These are phyloP conservation scores for Cercophora samala DNA, from an alignment of 495 filamentous ascomycete genomes.

Conservation along the genomic window DNA sequence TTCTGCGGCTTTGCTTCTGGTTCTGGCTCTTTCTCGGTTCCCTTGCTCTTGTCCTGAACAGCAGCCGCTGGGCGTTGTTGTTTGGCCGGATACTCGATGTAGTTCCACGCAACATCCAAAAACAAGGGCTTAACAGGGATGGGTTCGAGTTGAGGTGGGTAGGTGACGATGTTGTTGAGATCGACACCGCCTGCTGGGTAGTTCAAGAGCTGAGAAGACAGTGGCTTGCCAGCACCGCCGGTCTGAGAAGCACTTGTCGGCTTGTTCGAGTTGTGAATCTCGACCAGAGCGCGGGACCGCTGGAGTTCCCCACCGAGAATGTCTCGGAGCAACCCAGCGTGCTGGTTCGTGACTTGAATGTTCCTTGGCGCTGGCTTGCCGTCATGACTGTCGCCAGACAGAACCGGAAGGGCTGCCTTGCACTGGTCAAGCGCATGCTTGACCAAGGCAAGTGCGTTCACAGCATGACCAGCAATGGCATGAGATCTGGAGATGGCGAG, in stretches of 20 bases:
- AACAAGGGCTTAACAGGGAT: slow-evolving; percentile 95
- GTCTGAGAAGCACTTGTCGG: slow-evolving; percentile 26
- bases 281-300: slow-evolving; percentile 76
- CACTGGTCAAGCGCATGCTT: slow-evolving; percentile 62
- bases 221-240: slow-evolving; percentile 39
- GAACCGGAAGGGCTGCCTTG: slow-evolving; percentile 36
- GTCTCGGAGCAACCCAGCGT: slow-evolving; percentile 54
- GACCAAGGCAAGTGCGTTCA: slow-evolving; percentile 81
- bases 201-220: slow-evolving; percentile 70
- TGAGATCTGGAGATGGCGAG: slow-evolving; percentile 85
- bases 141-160: slow-evolving; percentile 76
- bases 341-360: slow-evolving; percentile 58
- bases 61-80: slow-evolving; percentile 8
- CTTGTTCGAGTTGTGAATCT: slow-evolving; percentile 61
- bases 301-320: slow-evolving; percentile 65
- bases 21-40: slow-evolving; percentile 35
- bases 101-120: slow-evolving; percentile 97
- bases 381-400: slow-evolving; percentile 32
- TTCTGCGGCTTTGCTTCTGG: slow-evolving; percentile 52
- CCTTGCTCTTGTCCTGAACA: not conserved
- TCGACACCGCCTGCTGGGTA: slow-evolving; percentile 67
- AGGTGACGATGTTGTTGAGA: slow-evolving; percentile 75
- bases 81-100: slow-evolving; percentile 85
- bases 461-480: slow-evolving; percentile 63
- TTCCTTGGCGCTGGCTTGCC: slow-evolving; percentile 37